Evolutionary conservation across 139 green algal genomes (phyloP), one percentile per base, ranked within the genome.

Genomic region (Ettlia oleoabundans): DNA sequence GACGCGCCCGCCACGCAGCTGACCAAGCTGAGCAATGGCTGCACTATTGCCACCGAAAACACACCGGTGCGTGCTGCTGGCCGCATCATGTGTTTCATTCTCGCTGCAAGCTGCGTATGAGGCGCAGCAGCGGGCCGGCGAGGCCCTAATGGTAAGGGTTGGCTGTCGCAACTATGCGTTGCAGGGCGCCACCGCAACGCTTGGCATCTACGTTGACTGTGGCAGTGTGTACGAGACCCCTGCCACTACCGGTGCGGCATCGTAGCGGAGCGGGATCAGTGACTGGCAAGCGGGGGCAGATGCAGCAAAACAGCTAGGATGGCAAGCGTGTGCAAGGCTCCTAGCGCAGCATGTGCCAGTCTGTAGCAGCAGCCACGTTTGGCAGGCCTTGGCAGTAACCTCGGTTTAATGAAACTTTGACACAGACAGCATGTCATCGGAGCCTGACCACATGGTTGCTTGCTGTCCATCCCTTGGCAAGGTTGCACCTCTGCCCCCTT

Each of bases 131-230:
- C 22, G n/a, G 2, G 1, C 4, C 42, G 8, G 19, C 1, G 41
- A 30, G 33, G 2, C 5, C 65, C 22, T 6, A 3, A 13, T 10
- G 42, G 38, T 32, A 79, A 79, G 72, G 72, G 72, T 79, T 79
- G 51, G 10, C 35, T 42, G 41, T 22, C 65, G 3, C 1, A 5
- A 37, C 42, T 51, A 19, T 41, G 7, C 28, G 35, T 24, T 80
- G 61, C 92, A 97, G 94, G 96, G 96, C 26, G 90, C 95, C 10
- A 97, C 93, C 42, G 86, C 93, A 28, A 97, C 93, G 32, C 77
- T 99, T 28, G 96, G 96, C 40, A 58, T 98, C 9, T 99, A 98
- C 85, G 88, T 98, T 8, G 92, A 98, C 82, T 87, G 86, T 5
- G 96, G 96, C 35, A 93, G 87, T 82, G 92, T 95, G 35, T 94